Conservation (phyloP, 129 eudicot genomes). For the Silybum marianum region DNA sequence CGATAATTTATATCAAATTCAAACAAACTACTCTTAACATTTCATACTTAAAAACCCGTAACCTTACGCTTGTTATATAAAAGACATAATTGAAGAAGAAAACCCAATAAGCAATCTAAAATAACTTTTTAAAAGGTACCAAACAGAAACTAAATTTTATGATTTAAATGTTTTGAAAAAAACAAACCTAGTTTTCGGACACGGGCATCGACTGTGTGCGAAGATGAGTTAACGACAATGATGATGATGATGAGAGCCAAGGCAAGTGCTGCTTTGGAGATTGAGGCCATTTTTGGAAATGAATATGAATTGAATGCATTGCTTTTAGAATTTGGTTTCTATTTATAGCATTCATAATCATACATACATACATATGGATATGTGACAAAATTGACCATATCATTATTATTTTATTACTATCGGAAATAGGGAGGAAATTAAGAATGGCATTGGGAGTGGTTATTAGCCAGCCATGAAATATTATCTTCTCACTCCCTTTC, state of each 20-base stretch:
- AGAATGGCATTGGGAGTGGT: not conserved
- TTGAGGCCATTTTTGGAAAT: not conserved
- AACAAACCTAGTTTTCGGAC: too few species aligned
- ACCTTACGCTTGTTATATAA: not conserved
- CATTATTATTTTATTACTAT: too few species aligned
- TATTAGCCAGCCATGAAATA: not conserved
- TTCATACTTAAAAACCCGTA: not conserved
- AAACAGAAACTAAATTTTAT: too few species aligned
- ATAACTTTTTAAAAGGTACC: too few species aligned
- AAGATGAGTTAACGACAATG: not conserved
- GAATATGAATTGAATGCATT: not conserved
- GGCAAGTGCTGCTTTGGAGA: not conserved
- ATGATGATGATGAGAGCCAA: slow-evolving; percentile 5
- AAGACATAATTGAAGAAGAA: not conserved
- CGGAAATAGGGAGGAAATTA: not conserved
- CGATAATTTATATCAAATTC: too few species aligned
- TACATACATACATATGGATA: too few species aligned
- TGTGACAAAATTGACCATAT: too few species aligned
- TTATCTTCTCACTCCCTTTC: not conserved
- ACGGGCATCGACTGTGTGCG: not conserved
- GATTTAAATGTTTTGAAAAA: not conserved
- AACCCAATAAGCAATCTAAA: not conserved
- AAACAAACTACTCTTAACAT: not conserved
- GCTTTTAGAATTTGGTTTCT: not conserved
- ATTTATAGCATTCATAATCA: not conserved